Evolutionary conservation across 2,329 filamentous ascomycete species (phyloP), one percentile per base, ranked within the genome.

Genomic region (Aspergillus jensenii): DNA sequence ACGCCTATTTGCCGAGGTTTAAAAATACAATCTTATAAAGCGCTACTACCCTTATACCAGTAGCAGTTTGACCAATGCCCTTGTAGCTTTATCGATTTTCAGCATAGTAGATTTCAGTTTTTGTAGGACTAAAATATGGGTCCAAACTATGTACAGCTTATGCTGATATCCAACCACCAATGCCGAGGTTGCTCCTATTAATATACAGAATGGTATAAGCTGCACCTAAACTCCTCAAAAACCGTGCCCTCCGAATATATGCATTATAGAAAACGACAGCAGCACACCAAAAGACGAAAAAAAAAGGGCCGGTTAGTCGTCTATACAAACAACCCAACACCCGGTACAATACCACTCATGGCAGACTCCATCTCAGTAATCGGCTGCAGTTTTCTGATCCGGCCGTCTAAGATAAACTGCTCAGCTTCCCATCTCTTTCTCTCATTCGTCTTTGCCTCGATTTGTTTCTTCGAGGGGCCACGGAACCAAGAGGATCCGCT

Each of bases 361-460:
- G 64, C 62, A 9, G 67, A 65, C 49, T 74, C 70, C 2, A 65
- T 70, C 46, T 72, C 72, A 21, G 73, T 65, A 15, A 71, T 50
- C 19, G 71, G 67, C 55, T 65, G 63, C 43, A 76, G 61, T 41
- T 60, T 58, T 15, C 64, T 68, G 15, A 68, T 67, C 3, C 75
- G 67, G 56, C 75, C 74, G 46, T 75, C 66, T 12, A 78, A 56
- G 50, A 77, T 71, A 56, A 73, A 64, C 46, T 68, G 62, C 58
- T 78, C 76, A n/a, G 75, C 74, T 56, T 77, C 69, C 75, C 75
- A 77, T 33, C 73, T 62, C 47, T 69, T 71, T 19, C 73, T 64
- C 41, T 72, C 63, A 15, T 69, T 61, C 2, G 65, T 55, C 58
- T 73, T 75, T 11, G 63, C 62, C 39, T 70, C 58, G 2, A 66